Conservation (phyloP, 441 rosid genomes). For the Pelargonium cotyledonis region DNA sequence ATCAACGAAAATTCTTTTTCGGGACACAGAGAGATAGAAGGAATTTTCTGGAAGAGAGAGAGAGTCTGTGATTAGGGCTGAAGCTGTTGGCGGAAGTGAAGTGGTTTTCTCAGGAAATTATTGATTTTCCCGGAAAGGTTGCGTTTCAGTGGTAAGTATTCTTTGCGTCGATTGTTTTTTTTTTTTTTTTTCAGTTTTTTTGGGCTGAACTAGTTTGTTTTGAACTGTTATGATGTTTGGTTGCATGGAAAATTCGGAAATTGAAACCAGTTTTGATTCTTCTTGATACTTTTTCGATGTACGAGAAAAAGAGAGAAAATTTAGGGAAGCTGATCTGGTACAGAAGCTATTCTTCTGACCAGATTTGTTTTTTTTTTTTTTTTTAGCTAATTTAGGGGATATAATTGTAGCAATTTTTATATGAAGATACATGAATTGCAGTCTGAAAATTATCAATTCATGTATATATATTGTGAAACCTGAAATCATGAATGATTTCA, state of each 20-base stretch:
- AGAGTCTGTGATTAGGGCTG: background rate
- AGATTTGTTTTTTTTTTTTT: background rate
- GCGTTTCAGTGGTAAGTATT: background rate
- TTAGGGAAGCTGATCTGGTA: background rate
- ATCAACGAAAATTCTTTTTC: background rate
- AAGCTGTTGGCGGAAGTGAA: background rate
- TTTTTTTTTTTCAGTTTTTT: background rate
- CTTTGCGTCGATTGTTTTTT: background rate
- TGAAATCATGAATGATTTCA: too few relatives aligned
- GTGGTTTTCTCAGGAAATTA: background rate
- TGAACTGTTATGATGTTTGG: background rate
- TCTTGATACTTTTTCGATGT: too few relatives aligned
- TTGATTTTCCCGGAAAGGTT: background rate
- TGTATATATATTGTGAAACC: background rate
- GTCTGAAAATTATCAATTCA: background rate
- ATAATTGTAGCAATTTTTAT: background rate
- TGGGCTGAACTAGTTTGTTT: background rate
- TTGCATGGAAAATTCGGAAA: background rate
- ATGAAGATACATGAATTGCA: background rate
- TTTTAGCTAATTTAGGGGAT: background rate
- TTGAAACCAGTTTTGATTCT: background rate
- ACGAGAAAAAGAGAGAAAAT: background rate
- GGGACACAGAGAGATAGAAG: background rate
- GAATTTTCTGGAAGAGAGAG: conserved; percentile 4
- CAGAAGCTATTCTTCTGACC: background rate